These are phyloP conservation scores for Medicago lupulina DNA, from an alignment of 306 rosid species.

Conservation along the genomic window DNA sequence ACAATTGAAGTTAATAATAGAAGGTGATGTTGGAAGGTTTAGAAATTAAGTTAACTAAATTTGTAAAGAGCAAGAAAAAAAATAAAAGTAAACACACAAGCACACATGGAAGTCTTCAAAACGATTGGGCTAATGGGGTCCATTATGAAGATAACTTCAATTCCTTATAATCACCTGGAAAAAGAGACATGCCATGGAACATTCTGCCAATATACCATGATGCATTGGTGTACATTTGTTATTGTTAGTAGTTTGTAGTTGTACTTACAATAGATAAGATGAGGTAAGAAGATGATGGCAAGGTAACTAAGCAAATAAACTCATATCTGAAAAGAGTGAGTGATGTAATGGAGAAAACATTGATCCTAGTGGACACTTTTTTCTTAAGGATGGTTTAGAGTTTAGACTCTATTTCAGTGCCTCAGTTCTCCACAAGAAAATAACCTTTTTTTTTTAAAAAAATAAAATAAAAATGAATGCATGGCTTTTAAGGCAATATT, in stretches of 20 bases:
- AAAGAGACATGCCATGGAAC: constrained; percentile 40
- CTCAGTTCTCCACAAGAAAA: too few species aligned
- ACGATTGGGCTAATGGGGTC: constrained; percentile 38
- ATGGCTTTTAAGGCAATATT: too few species aligned
- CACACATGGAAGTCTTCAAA: constrained; percentile 30
- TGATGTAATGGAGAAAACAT: not conserved
- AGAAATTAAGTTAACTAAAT: constrained; percentile 17
- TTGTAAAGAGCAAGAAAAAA: not conserved
- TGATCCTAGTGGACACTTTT: not conserved
- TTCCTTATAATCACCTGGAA: constrained; percentile 33
- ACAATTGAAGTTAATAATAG: constrained; percentile 31
- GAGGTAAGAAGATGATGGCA: not conserved
- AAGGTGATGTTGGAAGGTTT: constrained; percentile 43
- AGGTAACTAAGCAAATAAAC: not conserved
- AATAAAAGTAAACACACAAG: not conserved
- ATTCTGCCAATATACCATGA: constrained; percentile 38
- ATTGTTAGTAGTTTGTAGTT: constrained; percentile 28
- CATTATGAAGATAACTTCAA: constrained; percentile 21
- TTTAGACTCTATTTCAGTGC: too few species aligned
- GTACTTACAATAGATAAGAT: constrained; percentile 9
- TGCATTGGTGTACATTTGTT: constrained; percentile 29
- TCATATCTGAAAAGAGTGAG: not conserved
- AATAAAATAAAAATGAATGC: too few species aligned
- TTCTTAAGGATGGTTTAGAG: not conserved
- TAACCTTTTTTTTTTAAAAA: too few species aligned